Evolutionary conservation across 352 stramenopile species (phyloP), one percentile per base, ranked within the genome.

Genomic region (Aphanomyces invadans): DNA sequence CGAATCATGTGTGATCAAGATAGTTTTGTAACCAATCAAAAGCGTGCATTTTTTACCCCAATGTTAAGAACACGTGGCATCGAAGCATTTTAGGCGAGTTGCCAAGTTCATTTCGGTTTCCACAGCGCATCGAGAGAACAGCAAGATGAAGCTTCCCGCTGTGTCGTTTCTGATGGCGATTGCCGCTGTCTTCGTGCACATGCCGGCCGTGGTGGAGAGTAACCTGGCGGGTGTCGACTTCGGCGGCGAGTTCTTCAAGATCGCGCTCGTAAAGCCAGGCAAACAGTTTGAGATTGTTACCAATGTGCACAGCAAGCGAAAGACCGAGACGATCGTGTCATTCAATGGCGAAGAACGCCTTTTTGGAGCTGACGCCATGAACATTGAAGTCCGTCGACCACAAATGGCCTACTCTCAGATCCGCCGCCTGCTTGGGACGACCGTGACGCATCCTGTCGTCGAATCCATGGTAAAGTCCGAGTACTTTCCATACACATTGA

Each of bases 301-400:
- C 25, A 99, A 99, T 75, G 78, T 97, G 53, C 91, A 98, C 72
- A 98, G 91, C 67, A 99, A 99, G 80, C 90, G 97, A 55, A 99
- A 99, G 79, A 99, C 96, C 23, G 94, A 98, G 73, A 95, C 95
- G 65, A 87, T 91, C 62, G 83, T 97, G 44, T 83, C 84, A 25
- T 97, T 97, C 65, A 84, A 96, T 71, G 79, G 84, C 57, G 90
- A 94, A 28, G 92, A 97, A 62, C 83, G 96, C 0, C 89, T 98
- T 31, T 99, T 98, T 75, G 97, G 95, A 26, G 92, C 90, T 2
- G 96, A 99, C 74, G 96, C 96, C 0, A 87, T 83, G 32, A 90
- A 77, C 17, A 75, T 98, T 44, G 82, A 95, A 61, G 88, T 95
- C 26, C 82, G 96, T 17, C 97, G 98, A 31, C 95, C 97, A 9